Conservation (phyloP, 2,329 filamentous ascomycete species). For the Penicillium sp. region DNA sequence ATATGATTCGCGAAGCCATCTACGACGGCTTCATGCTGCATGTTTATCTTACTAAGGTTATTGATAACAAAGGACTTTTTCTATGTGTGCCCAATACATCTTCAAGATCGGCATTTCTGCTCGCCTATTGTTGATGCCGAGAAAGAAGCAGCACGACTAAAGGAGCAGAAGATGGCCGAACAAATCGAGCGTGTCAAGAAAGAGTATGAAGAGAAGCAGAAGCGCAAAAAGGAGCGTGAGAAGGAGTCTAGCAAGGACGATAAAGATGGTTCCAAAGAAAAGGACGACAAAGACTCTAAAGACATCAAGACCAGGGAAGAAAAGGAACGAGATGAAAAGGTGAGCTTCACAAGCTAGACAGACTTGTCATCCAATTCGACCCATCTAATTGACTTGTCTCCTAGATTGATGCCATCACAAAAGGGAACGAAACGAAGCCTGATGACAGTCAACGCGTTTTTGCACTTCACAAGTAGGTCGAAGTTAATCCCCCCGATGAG, state of each 20-base stretch:
- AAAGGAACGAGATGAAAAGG: slow-evolving; percentile 51
- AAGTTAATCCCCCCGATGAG: neutral
- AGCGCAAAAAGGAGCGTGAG: slow-evolving; percentile 59
- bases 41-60: neutral
- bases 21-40: no score
- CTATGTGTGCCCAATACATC: slow-evolving; percentile 76
- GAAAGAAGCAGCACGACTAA: slow-evolving; percentile 37
- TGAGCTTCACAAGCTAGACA: slow-evolving; percentile 18
- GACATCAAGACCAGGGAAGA: slow-evolving; percentile 34
- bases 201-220: slow-evolving; percentile 70
- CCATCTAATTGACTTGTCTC: neutral
- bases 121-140: slow-evolving; percentile 46
- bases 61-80: slow-evolving; percentile 65
- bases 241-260: slow-evolving; percentile 37
- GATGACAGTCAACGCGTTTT: slow-evolving; percentile 75
- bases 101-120: slow-evolving; percentile 79
- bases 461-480: slow-evolving; percentile 66
- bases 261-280: slow-evolving; percentile 37
- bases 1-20: neutral
- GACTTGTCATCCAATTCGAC: slow-evolving; percentile 2
- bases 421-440: slow-evolving; percentile 34
- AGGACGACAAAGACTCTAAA: slow-evolving; percentile 37
- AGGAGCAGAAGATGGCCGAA: slow-evolving; percentile 39
- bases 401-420: slow-evolving; percentile 42
- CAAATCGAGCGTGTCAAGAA: slow-evolving; percentile 45